Base-by-base conservation (phyloP, 164 flowering plant genomes). In the Stephania japonica region DNA sequence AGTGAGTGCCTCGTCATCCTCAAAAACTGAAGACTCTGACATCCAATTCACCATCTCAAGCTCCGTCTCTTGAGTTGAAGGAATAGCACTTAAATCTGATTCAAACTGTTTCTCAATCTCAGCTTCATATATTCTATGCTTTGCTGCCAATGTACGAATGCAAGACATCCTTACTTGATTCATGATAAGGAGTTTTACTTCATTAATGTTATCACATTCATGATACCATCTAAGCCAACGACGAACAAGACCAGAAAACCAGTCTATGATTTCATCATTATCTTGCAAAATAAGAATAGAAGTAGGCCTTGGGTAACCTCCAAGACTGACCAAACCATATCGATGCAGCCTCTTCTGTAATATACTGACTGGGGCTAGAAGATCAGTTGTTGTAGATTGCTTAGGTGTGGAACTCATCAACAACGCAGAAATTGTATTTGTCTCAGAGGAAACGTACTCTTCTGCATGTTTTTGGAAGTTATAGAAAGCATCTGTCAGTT, bases 211-310 rank as follows among this genome's bases (percentile, higher is more conserved):
- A 70, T 77, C 77, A 61, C 83, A 89, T 23, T 79, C 84, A 12
- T 71, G 43, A 68, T 83, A 95, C 97, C 93, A 95, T 73, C 84
- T 87, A 56, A 86, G 78, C 98, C 96, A 93, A 63, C 99, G 86
- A 21, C 50, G 75, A 41, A 79, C 86, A 68, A 93, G 73, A 56
- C 99, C 99, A 42, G 85, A 75, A 83, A 85, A 95, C 98, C 98
- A 95, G 77, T 85, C 83, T 64, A 93, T 79, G 25, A 95, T 93
- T 67, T 90, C 88, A 70, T 5, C 42, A 67, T 79, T 77, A 78
- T 93, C 97, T 70, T 83, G 94, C 67, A 91, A 78, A 73, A 91
- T 77, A 3, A 95, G 89, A 56, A 84, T 63, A 69, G 83, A 75
- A 76, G 73, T 80, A 23, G 86, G 67, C n/a, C 82, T 86, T 16